A percentile compares a stretch with the other conserved stretches of the same genome.
These are phyloP conservation scores for Myxozyma melibiosi DNA, from an alignment of 805 yeast genomes.

Conservation along the genomic window DNA sequence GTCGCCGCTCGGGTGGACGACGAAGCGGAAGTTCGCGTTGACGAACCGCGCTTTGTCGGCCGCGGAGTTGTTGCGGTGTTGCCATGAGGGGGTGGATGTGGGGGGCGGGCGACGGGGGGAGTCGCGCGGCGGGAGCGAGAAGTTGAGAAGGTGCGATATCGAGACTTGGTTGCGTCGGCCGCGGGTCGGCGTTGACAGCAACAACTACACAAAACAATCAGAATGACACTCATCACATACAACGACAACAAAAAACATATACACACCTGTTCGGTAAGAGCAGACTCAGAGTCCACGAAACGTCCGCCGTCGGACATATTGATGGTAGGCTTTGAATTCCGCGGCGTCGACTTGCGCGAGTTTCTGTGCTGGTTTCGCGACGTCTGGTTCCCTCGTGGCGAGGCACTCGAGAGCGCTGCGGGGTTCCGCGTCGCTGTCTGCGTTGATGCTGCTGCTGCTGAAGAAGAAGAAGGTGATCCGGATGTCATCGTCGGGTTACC, in stretches of 20 bases:
- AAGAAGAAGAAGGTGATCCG: not conserved
- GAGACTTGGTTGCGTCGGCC: slow-evolving; percentile 29
- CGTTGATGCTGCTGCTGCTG: not conserved
- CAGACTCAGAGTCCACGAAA: slow-evolving; percentile 15
- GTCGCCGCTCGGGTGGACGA: slow-evolving; percentile 65
- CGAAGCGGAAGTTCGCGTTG: slow-evolving; percentile 81
- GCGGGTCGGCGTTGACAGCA: slow-evolving; percentile 19
- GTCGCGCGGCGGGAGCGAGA: slow-evolving; percentile 33
- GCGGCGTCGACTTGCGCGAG: slow-evolving; percentile 19
- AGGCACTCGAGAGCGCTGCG: not conserved
- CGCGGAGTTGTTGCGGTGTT: slow-evolving; percentile 10
- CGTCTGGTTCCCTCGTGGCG: slow-evolving; percentile 25
- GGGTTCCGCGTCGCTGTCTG: slow-evolving; percentile 1
- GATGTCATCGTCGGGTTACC: not conserved
- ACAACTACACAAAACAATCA: not conserved
- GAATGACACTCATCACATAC: not conserved
- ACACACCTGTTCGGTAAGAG: slow-evolving; percentile 27
- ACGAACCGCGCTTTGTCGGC: slow-evolving; percentile 47
- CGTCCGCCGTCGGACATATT: slow-evolving; percentile 16
- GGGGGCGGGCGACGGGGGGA: slow-evolving; percentile 16
- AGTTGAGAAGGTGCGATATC: slow-evolving; percentile 32
- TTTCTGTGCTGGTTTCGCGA: slow-evolving; percentile 18
- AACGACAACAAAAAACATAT: not conserved
- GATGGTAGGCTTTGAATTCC: slow-evolving; percentile 24
- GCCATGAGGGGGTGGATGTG: slow-evolving; percentile 32